Conservation (phyloP, 129 eudicot species). For the Rutidosis leptorrhynchoides region DNA sequence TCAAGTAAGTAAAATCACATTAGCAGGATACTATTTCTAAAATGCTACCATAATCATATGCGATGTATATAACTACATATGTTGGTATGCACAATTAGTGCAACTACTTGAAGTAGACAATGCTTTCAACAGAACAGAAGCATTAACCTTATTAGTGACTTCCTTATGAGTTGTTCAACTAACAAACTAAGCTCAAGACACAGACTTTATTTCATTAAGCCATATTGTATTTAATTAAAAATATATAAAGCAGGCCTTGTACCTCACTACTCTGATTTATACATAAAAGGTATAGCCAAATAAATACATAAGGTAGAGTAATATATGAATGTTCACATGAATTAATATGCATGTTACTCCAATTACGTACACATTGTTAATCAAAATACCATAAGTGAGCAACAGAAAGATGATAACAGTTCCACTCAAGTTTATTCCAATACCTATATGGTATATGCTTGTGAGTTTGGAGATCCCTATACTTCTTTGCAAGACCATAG, state of each 20-base stretch:
- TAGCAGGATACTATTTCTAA: too few species aligned
- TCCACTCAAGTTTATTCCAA: constrained; percentile 5
- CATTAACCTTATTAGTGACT: neutral
- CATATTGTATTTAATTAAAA: neutral
- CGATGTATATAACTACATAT: too few species aligned
- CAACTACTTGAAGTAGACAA: too few species aligned
- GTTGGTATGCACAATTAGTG: too few species aligned
- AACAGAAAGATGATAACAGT: neutral
- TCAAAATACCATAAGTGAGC: neutral
- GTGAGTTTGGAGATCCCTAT: constrained; percentile 71
- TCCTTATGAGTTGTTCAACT: neutral
- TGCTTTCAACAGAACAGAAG: neutral
- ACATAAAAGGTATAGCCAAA: neutral
- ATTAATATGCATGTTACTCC: neutral
- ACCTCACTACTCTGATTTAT: neutral
- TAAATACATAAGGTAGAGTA: neutral
- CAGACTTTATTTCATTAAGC: neutral
- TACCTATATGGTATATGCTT: constrained; percentile 83
- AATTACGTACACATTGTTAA: neutral
- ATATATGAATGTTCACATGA: neutral
- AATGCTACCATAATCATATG: too few species aligned
- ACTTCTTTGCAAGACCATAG: constrained; percentile 79
- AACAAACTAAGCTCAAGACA: neutral
- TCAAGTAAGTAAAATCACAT: neutral
- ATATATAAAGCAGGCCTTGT: neutral